A percentile compares a stretch with the other conserved stretches of the same genome.
Conservation (phyloP, 768 basidiomycete genomes). For the Coprinopsis strossmayeri region DNA sequence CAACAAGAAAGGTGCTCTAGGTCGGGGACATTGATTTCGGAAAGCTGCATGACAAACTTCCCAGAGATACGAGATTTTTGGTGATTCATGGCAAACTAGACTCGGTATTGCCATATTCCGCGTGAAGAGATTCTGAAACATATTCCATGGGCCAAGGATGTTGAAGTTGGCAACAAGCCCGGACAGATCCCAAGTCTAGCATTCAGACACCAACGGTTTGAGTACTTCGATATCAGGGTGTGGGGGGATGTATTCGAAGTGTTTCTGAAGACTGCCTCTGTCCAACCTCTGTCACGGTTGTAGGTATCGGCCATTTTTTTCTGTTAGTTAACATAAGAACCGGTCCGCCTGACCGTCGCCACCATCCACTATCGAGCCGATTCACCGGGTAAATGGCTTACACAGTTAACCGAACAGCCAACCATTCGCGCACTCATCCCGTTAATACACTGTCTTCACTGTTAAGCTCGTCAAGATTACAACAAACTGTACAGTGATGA, state of each 20-base stretch:
- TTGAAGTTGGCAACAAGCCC: slow-evolving; percentile 23
- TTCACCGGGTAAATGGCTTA: too few relatives aligned
- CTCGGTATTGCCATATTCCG: slow-evolving; percentile 29
- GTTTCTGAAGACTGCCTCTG: slow-evolving; percentile 18
- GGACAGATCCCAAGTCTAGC: slow-evolving; percentile 29
- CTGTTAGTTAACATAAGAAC: too few relatives aligned
- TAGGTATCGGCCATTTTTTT: too few relatives aligned
- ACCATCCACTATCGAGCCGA: too few relatives aligned
- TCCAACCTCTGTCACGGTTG: background rate
- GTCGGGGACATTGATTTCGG: slow-evolving; percentile 26
- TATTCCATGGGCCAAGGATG: slow-evolving; percentile 30
- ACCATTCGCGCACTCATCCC: too few relatives aligned
- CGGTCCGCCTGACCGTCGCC: too few relatives aligned
- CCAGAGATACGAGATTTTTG: slow-evolving; percentile 26
- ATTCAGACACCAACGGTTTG: slow-evolving; percentile 41
- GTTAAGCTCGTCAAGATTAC: too few relatives aligned
- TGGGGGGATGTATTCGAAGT: slow-evolving; percentile 33
- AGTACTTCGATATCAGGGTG: slow-evolving; percentile 36
- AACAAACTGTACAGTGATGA: too few relatives aligned
- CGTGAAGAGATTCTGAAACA: slow-evolving; percentile 26
- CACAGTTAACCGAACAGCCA: too few relatives aligned
- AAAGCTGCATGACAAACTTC: slow-evolving; percentile 21
- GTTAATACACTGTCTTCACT: too few relatives aligned
- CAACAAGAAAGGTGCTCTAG: slow-evolving; percentile 16
- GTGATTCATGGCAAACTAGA: slow-evolving; percentile 37